phyloP scores from a whole-genome alignment of 106 monocot genomes.

The Alisma plantagoaquatica region DNA sequence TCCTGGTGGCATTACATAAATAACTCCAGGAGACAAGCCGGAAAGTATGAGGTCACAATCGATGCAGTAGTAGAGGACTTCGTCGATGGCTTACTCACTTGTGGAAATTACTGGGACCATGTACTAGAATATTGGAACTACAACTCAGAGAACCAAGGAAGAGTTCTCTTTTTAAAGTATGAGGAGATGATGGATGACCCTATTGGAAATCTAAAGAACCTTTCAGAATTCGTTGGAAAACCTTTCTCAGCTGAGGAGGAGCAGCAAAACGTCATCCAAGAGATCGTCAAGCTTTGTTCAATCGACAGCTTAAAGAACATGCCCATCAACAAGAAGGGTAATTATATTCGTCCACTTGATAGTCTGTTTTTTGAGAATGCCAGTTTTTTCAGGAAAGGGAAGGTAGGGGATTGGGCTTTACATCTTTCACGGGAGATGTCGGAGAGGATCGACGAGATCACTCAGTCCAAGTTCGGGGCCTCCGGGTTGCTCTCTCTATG shows the following conservation, averaged over 20 bases:
- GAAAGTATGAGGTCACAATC: neutral
- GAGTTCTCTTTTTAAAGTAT: conserved; percentile 2
- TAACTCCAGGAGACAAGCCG: too few species aligned
- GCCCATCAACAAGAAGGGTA: conserved; percentile 2
- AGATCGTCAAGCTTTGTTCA: conserved; percentile 6
- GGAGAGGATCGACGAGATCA: neutral
- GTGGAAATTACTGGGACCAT: conserved; percentile 7
- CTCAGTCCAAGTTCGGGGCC: neutral
- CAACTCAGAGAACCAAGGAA: neutral
- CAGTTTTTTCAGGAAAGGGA: conserved; percentile 1
- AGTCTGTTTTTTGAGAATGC: neutral
- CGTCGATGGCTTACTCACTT: neutral
- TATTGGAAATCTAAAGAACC: neutral
- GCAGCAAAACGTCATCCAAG: neutral
- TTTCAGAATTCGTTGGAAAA: conserved; percentile 2
- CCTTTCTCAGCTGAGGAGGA: conserved; percentile 16
- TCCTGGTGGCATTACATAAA: neutral
- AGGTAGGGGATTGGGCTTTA: conserved; percentile 1
- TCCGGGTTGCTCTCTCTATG: too few species aligned
- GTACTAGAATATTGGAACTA: neutral
- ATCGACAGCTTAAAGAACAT: conserved; percentile 2
- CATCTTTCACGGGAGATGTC: conserved; percentile 5
- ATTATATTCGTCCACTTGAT: too few species aligned
- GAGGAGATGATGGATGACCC: conserved; percentile 10
- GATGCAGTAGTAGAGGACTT: neutral